A percentile compares a stretch with the other conserved stretches of the same genome.
Conservation (phyloP, 441 rosid genomes). For the Lagerstroemia fauriei region DNA sequence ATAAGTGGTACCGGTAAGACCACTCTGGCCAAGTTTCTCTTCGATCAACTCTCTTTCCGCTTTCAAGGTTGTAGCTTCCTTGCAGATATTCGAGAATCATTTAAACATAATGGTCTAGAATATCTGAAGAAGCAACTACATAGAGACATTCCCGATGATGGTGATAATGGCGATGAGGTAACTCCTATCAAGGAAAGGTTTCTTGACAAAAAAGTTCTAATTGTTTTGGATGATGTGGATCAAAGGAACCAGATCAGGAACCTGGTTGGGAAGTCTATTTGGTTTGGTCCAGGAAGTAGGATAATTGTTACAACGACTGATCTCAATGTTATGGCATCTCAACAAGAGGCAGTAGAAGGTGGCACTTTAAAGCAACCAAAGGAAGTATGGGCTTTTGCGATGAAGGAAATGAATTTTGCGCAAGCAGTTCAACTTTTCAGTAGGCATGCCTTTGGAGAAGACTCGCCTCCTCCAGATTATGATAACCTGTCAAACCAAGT, state of each 20-base stretch:
- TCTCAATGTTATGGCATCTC: not conserved
- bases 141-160: not conserved
- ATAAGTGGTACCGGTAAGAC: slow-evolving; percentile 6
- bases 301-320: slow-evolving; percentile 9
- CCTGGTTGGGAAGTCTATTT: not conserved
- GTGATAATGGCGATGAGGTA: not conserved
- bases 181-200: not conserved
- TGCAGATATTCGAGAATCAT: not conserved
- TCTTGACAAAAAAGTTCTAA: not conserved
- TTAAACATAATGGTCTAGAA: not conserved
- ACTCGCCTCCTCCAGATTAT: not conserved
- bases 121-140: not conserved
- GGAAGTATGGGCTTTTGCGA: not conserved
- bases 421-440: slow-evolving; percentile 7
- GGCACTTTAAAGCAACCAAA: not conserved
- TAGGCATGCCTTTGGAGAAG: slow-evolving; percentile 1
- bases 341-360: no score
- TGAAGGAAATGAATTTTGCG: not conserved
- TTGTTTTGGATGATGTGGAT: slow-evolving; percentile 12
- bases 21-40: not conserved
- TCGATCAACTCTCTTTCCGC: not conserved
- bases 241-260: not conserved
- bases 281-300: slow-evolving; percentile 15
- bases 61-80: slow-evolving; percentile 6
- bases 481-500: not conserved